Conservation (phyloP, 306 rosid species). For the Canavalia ensiformis region DNA sequence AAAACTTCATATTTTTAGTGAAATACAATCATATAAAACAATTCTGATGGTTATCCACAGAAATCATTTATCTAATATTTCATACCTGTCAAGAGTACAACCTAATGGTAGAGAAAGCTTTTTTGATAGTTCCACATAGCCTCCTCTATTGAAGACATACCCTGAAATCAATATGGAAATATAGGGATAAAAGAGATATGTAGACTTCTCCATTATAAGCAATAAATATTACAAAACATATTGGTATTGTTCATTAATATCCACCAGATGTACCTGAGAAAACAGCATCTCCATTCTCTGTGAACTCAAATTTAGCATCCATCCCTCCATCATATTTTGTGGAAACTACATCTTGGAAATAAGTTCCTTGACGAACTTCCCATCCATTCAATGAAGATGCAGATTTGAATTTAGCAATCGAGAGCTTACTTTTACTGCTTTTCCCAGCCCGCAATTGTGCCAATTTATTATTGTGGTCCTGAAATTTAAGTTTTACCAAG, state of each 20-base stretch:
- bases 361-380: constrained; percentile 87
- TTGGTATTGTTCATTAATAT: constrained; percentile 42
- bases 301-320: constrained; percentile 92
- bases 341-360: constrained; percentile 87
- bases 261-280: constrained; percentile 71
- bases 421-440: constrained; percentile 95
- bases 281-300: constrained; percentile 77
- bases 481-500: constrained; percentile 46
- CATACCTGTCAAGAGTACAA: constrained; percentile 88
- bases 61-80: constrained; percentile 30
- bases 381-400: constrained; percentile 79
- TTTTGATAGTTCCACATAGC: constrained; percentile 88
- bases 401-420: constrained; percentile 80
- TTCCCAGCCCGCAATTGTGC: constrained; percentile 95
- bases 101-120: constrained; percentile 92
- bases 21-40: constrained; percentile 19
- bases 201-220: not conserved
- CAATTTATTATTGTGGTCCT: constrained; percentile 92
- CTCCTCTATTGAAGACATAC: constrained; percentile 93
- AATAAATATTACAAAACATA: constrained; percentile 21
- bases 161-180: constrained; percentile 60
- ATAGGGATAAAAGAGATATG: constrained; percentile 12
- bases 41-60: not conserved
- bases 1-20: constrained; percentile 37
- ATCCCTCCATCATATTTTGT: constrained; percentile 97